phyloP scores from a whole-genome alignment of 2,329 filamentous ascomycete species.

The Fusarium avenaceum region DNA sequence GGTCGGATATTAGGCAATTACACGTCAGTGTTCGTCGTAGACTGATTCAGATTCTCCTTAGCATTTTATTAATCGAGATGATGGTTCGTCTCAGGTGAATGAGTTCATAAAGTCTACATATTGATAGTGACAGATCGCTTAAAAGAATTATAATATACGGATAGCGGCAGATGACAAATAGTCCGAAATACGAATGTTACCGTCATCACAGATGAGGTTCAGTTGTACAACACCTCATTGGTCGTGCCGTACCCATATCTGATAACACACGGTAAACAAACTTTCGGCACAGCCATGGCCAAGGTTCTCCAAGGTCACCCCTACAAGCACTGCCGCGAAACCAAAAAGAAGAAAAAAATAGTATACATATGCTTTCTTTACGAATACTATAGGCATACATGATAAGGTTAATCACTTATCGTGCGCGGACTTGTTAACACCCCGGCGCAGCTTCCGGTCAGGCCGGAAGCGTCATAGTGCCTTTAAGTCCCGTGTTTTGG shows the following conservation, averaged over 20 bases:
- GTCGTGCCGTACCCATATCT: neutral
- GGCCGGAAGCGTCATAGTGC: neutral
- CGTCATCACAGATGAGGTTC: accelerated
- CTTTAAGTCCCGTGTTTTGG: neutral
- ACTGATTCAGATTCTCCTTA: neutral
- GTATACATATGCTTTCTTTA: neutral
- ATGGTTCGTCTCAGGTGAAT: neutral
- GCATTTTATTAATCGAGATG: neutral
- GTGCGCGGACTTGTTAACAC: neutral
- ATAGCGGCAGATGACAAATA: neutral
- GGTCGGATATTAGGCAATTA: neutral
- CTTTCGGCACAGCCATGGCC: neutral
- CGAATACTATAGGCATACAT: neutral
- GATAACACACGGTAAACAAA: too few species aligned
- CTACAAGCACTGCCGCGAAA: neutral
- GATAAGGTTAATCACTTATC: neutral
- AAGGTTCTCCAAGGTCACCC: neutral
- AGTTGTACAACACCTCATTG: neutral
- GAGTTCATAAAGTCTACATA: too few species aligned
- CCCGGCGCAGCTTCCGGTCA: neutral
- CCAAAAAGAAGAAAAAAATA: neutral
- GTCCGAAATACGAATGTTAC: neutral
- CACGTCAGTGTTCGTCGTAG: neutral
- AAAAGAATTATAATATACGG: neutral
- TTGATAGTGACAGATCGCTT: neutral